Base-by-base conservation (phyloP, 164 flowering plant genomes). In the Tinospora cordifolia region DNA sequence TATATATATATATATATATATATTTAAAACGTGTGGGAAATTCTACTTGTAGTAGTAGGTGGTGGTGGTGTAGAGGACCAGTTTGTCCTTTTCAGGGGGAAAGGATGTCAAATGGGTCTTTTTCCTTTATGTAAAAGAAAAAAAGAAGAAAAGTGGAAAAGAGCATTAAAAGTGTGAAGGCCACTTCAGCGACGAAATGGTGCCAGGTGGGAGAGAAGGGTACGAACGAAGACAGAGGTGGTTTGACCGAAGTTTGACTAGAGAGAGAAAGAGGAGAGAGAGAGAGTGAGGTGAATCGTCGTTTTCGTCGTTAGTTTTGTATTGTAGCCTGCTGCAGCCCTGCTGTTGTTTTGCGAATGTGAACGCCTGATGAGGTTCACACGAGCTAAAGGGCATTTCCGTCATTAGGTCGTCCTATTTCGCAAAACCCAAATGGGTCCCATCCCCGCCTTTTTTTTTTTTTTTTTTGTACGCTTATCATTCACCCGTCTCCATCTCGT, bases 161-260 rank as follows among this genome's bases (percentile, higher is more conserved):
- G 66, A 63, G 68, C 51, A 63, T 64, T 57, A 71, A 81, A 81
- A 69, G 76, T 71, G 51, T 34, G 51, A 63, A 13, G 25, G 68
- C 73, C 82, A 74, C 76, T 64, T 74, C 81, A 77, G 72, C 68
- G 41, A 63, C 4, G n/a, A 6, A 47, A 47, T 2, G 21, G 46
- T 66, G 74, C 76, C 79, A 80, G 65, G 60, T 67, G 22, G 76
- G 82, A 73, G 79, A 68, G 39, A 60, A 64, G 71, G 71, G 71
- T 72, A 49, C 62, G 69, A 34, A 63, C 66, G 19, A 25, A n/a
- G 27, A 10, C 74, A 77, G 74, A 75, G 41, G 9, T 12, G 5
- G 65, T 75, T 83, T 81, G 84, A 81, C 86, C 59, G 60, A 30
- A 34, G 76, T 80, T 81, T 79, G 82, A 83, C 84, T 54, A 70